Base-by-base conservation (phyloP, 1,284 basidiomycete species). In the Melampsora abietis-canadensis region DNA sequence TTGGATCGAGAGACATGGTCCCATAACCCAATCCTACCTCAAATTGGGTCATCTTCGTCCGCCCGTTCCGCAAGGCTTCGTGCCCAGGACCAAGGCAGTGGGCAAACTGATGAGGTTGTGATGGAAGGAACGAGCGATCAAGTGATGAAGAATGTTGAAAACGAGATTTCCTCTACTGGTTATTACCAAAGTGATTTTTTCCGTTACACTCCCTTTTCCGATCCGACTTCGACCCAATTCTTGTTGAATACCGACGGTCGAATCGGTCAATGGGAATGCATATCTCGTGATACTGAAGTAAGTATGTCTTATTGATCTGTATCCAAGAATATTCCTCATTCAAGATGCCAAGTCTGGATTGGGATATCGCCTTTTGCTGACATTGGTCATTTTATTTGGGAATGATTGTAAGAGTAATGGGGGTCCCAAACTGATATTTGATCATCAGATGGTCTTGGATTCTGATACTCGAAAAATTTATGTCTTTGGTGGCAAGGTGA, bases 361-460 rank as follows among this genome's bases (percentile, higher is more conserved):
- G 8, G 77, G 78, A 48, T 76, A 76, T 51, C 68, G 15, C 19
- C 27, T 12, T 21, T 34, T 47, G 65, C 34, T 77, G 30, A 21
- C 77, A 82, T 2, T 44, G 40, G 12, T 17, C 40, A 44, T 44
- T 17, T 54, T 63, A 40, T 57, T 51, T 48, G 48, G 34, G 24
- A 51, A 54, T 24, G 44, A 76, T 47, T 54, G 24, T 24, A 27
- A 70, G 70, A 37, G 37, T 12, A 84, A 86, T 7, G 87, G 88
- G 12, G 90, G 90, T 0, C 91, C 91, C 5, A 87, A 88, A 1
- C 83, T 92, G 46, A 84, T 92, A 66, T 90, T 88, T 78, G 91
- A 92, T 80, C 91, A 92, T 79, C 89, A 91, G 80, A 89, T 92
- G 87, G 87, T 85, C 48, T 87, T 92, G 77, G 90, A 92, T 78